phyloP scores from a whole-genome alignment of 2,329 filamentous ascomycete genomes.

The Arthrocladium fulminans region DNA sequence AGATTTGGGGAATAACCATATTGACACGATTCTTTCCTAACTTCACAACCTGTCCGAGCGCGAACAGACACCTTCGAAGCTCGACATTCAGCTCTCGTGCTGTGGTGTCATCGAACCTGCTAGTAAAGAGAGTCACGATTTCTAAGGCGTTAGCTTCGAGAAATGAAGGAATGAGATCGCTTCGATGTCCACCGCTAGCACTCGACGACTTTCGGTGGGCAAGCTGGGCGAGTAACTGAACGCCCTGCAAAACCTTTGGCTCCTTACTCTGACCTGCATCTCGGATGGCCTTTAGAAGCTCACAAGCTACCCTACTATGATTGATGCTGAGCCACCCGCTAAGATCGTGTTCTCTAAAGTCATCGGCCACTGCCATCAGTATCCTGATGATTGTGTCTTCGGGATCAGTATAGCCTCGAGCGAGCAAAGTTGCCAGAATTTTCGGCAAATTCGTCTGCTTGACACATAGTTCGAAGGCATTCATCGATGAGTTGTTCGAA shows the following conservation, averaged over 20 bases:
- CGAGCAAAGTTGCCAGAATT: constrained; percentile 50
- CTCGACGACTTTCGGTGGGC: constrained; percentile 38
- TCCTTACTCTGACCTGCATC: constrained; percentile 51
- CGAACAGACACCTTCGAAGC: constrained; percentile 67
- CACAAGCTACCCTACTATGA: constrained; percentile 64
- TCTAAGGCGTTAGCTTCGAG: constrained; percentile 77
- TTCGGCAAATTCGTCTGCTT: constrained; percentile 51
- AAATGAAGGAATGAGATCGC: constrained; percentile 60
- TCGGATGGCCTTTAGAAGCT: constrained; percentile 70
- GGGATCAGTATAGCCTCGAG: constrained; percentile 54
- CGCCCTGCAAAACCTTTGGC: constrained; percentile 50
- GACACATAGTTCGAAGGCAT: constrained; percentile 53
- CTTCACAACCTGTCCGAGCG: constrained; percentile 70
- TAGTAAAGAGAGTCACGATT: constrained; percentile 73
- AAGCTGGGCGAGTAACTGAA: constrained; percentile 42
- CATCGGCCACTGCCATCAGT: constrained; percentile 58
- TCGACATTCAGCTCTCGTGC: constrained; percentile 53
- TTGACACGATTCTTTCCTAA: constrained; percentile 65
- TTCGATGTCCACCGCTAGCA: constrained; percentile 36
- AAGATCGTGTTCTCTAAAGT: constrained; percentile 59
- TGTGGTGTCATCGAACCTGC: constrained; percentile 62
- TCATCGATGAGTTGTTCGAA: constrained; percentile 46
- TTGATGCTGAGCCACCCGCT: constrained; percentile 64
- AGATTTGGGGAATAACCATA: constrained; percentile 77
- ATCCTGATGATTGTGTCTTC: constrained; percentile 61